Evolutionary conservation across 2,329 filamentous ascomycete species (phyloP).

Genomic region (Lecanoromycetidae sp.): DNA sequence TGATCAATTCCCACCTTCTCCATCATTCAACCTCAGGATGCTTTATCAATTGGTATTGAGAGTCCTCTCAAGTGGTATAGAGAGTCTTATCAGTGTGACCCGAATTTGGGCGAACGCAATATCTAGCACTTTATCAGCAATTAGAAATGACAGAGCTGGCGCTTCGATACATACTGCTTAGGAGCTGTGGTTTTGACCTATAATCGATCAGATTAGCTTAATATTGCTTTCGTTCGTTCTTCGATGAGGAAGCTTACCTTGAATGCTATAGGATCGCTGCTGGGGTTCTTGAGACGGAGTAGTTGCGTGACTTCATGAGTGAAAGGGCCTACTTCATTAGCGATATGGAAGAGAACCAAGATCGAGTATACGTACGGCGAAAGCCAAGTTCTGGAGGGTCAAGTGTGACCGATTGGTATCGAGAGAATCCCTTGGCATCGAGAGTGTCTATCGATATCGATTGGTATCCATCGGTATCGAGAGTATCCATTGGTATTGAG

Average conservation of each 20-base stretch:
- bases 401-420: conserved; percentile 92
- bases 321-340: conserved; percentile 43
- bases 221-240: neutral
- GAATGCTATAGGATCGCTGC: conserved; percentile 49
- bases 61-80: too few relatives aligned
- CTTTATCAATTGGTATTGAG: too few relatives aligned
- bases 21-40: too few relatives aligned
- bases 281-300: conserved; percentile 47
- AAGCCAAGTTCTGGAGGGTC: conserved; percentile 86
- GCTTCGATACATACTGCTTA: conserved; percentile 69
- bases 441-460: too few relatives aligned
- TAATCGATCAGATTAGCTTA: conserved; percentile 21
- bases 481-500: too few relatives aligned
- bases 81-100: conserved; percentile 87
- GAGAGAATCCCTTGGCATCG: too few relatives aligned
- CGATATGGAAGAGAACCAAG: conserved; percentile 1
- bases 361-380: conserved; percentile 49
- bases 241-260: conserved; percentile 37
- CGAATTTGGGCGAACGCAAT: conserved; percentile 18
- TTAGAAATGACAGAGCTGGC: too few relatives aligned
- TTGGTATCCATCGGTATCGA: too few relatives aligned
- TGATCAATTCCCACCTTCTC: too few relatives aligned
- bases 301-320: conserved; percentile 51
- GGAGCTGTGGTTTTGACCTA: conserved; percentile 99
- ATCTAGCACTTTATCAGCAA: conserved; percentile 9